Base-by-base conservation (phyloP, 345 rosid genomes). In the Eucalyptus cladocalyx region DNA sequence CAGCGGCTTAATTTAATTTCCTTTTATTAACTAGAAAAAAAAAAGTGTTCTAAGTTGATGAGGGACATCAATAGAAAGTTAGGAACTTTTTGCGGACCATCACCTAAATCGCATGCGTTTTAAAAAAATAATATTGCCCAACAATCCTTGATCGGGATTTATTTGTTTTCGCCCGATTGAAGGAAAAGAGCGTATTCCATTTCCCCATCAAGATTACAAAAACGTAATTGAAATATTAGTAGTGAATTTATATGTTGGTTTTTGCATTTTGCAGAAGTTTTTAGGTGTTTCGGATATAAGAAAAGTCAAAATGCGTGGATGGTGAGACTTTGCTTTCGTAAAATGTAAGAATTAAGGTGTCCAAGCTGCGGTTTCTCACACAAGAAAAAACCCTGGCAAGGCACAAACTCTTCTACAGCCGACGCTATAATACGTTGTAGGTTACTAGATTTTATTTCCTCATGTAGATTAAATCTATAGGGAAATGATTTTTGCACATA, bases 101-200 rank as follows among this genome's bases (percentile, higher is more conserved):
- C 62, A 56, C 30, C 34, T 30, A 26, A 13, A 28, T 62, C 18
- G 37, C 18, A 62, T 10, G 9, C 5, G 0, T 30, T 62, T 30
- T 62, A 4, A 30, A n/a, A n/a, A 14, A 14, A 15, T 62, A 30
- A 62, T 62, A n/a, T 6, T n/a, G 72, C 18, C 8, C 32, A 0
- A 15, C 37, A 15, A 14, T 62, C 34, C 9, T 62, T 62, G 80
- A 67, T n/a, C 11, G 2, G 40, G 21, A 67, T 10, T 9, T n/a
- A 16, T 16, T n/a, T 8, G 6, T 67, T n/a, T 15, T 9, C 5
- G 5, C 3, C 37, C 8, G 3, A 1, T 5, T 4, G 3, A 67
- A 67, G 32, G 23, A 14, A 67, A 67, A 8, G 3, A 67, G 19
- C 8, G 19, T n/a, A n/a, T 67, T 32, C 21, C 40, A n/a, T 67